Evolutionary conservation across 1,284 basidiomycete species (phyloP).

Genomic region (Boletellus deceptivus): DNA sequence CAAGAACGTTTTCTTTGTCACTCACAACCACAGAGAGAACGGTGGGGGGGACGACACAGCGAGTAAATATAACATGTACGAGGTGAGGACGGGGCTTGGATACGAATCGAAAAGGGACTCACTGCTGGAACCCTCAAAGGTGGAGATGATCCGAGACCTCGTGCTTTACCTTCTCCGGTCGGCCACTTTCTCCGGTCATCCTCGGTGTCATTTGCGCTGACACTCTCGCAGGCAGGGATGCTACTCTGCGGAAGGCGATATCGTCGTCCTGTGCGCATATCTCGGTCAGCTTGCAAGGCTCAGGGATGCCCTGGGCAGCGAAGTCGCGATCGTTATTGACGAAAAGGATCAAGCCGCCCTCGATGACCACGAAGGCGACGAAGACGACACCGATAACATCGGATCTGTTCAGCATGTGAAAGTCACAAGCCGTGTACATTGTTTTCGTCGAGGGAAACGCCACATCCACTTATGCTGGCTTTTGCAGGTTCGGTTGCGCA

Average conservation of each 20-base stretch:
- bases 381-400: constrained; percentile 33
- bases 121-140: constrained; percentile 38
- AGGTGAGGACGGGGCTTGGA: constrained; percentile 41
- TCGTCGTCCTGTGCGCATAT: constrained; percentile 74
- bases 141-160: constrained; percentile 66
- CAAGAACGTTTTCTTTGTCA: constrained; percentile 59
- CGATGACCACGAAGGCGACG: constrained; percentile 45
- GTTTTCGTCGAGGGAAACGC: neutral
- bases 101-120: neutral
- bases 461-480: neutral
- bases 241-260: constrained; percentile 61
- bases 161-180: constrained; percentile 65
- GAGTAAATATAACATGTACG: constrained; percentile 64
- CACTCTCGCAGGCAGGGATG: constrained; percentile 46
- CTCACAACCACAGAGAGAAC: constrained; percentile 54
- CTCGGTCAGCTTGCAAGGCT: constrained; percentile 67
- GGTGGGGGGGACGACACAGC: constrained; percentile 53
- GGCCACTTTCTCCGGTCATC: constrained; percentile 7
- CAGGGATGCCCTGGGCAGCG: constrained; percentile 45
- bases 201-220: neutral
- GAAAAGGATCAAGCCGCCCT: constrained; percentile 65
- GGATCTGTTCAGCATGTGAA: constrained; percentile 43
- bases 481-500: constrained; percentile 60
- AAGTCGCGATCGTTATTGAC: constrained; percentile 63
- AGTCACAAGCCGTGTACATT: constrained; percentile 46